Conservation (phyloP, 306 rosid species). For the Malus sieversii region DNA sequence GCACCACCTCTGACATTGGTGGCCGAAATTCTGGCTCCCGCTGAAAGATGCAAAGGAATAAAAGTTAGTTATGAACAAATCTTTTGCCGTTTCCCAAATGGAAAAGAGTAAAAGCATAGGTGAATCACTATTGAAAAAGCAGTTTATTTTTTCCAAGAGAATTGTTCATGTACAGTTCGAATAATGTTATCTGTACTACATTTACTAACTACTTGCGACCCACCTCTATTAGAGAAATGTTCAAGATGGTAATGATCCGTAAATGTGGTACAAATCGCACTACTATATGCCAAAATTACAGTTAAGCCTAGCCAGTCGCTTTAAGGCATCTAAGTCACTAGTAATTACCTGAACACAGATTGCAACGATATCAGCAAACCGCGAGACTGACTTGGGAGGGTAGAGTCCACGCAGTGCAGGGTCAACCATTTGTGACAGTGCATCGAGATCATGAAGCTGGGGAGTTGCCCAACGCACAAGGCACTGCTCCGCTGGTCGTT, state of each 20-base stretch:
- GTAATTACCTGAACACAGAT: conserved; percentile 66
- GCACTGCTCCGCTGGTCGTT: conserved; percentile 46
- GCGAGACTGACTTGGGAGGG: conserved; percentile 75
- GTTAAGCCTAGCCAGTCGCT: not conserved
- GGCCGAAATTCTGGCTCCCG: conserved; percentile 70
- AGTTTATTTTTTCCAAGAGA: not conserved
- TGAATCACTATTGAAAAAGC: not conserved
- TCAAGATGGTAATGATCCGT: not conserved
- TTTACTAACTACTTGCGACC: not conserved
- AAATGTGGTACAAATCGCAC: not conserved
- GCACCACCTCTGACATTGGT: conserved; percentile 73
- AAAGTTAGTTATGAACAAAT: not conserved
- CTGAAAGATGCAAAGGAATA: conserved; percentile 16
- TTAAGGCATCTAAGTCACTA: not conserved
- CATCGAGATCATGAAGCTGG: conserved; percentile 62
- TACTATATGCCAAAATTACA: not conserved
- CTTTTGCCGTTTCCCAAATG: not conserved
- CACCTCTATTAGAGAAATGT: not conserved
- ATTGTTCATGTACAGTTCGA: not conserved
- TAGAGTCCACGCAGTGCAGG: conserved; percentile 82
- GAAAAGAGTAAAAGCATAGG: not conserved
- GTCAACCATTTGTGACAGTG: conserved; percentile 62
- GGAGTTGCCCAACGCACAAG: conserved; percentile 86
- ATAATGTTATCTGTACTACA: not conserved
- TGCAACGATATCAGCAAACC: conserved; percentile 71